Evolutionary conservation across 2,329 filamentous ascomycete genomes (phyloP).

Genomic region (Trichoderma atrobrunneum): DNA sequence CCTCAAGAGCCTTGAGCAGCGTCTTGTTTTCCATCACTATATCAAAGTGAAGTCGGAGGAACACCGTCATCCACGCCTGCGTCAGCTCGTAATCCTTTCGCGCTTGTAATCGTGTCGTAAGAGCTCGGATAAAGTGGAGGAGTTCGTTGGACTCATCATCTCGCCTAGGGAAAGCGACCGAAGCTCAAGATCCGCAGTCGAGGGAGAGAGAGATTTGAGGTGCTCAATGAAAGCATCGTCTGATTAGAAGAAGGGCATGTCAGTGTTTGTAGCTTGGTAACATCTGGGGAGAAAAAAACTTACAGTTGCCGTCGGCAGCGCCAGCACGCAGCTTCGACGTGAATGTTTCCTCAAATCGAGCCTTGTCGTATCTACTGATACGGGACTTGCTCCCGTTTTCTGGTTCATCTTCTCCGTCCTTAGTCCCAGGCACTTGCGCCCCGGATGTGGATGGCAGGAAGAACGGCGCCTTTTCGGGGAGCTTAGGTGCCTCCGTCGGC

Average conservation of each 20-base stretch:
- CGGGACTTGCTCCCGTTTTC: slow-evolving; percentile 55
- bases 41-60: slow-evolving; percentile 73
- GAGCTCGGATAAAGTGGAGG: slow-evolving; percentile 72
- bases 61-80: slow-evolving; percentile 97
- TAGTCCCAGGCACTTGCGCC: slow-evolving; percentile 39
- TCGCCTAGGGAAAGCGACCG: slow-evolving; percentile 64
- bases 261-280: slow-evolving; percentile 23
- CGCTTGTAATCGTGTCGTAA: slow-evolving; percentile 66
- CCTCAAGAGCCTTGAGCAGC: slow-evolving; percentile 57
- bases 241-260: slow-evolving; percentile 29
- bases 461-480: slow-evolving; percentile 91
- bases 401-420: slow-evolving; percentile 32
- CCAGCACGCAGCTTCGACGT: slow-evolving; percentile 55
- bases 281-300: slow-evolving; percentile 30
- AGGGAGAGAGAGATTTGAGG: slow-evolving; percentile 76
- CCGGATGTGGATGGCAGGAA: slow-evolving; percentile 72
- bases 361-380: slow-evolving; percentile 65
- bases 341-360: slow-evolving; percentile 56
- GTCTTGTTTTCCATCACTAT: slow-evolving; percentile 48
- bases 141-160: slow-evolving; percentile 64
- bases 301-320: slow-evolving; percentile 58
- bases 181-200: slow-evolving; percentile 85
- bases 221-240: slow-evolving; percentile 70
- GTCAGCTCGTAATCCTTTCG: slow-evolving; percentile 87
- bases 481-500: slow-evolving; percentile 85